Evolutionary conservation across 768 basidiomycete genomes (phyloP).

Genomic region (Lanmaoa pseudosensibilis): DNA sequence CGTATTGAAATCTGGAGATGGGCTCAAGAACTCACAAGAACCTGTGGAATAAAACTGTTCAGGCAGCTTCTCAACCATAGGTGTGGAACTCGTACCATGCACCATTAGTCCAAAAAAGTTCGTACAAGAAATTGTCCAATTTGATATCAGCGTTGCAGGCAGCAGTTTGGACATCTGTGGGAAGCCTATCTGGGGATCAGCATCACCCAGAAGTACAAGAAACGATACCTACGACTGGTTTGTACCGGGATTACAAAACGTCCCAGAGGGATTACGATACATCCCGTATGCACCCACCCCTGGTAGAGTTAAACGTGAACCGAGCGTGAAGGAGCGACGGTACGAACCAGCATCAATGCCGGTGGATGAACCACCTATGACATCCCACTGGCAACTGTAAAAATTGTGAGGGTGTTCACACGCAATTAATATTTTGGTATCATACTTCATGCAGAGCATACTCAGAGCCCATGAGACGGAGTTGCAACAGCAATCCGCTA

Average conservation of each 20-base stretch:
- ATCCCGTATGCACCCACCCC: conserved; percentile 8
- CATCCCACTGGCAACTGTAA: conserved; percentile 25
- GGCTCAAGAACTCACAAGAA: conserved; percentile 7
- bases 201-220: not conserved
- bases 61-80: no score
- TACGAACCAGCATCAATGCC: conserved; percentile 21
- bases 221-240: conserved; percentile 19
- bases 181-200: conserved; percentile 16
- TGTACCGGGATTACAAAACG: conserved; percentile 18
- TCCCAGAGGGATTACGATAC: conserved; percentile 9
- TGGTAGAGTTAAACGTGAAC: not conserved
- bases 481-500: conserved; percentile 30
- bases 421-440: no score
- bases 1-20: not conserved
- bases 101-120: not conserved
- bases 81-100: not conserved
- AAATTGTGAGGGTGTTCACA: not conserved
- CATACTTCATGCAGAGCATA: conserved; percentile 31
- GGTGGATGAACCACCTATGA: not conserved
- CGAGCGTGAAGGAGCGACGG: not conserved
- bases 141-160: conserved; percentile 25
- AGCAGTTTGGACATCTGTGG: conserved; percentile 19
- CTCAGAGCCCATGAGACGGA: conserved; percentile 28
- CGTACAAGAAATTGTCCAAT: conserved; percentile 6
- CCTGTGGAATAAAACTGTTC: not conserved